Evolutionary conservation across 768 basidiomycete species (phyloP).

Genomic region (Leccinum uliginosum): DNA sequence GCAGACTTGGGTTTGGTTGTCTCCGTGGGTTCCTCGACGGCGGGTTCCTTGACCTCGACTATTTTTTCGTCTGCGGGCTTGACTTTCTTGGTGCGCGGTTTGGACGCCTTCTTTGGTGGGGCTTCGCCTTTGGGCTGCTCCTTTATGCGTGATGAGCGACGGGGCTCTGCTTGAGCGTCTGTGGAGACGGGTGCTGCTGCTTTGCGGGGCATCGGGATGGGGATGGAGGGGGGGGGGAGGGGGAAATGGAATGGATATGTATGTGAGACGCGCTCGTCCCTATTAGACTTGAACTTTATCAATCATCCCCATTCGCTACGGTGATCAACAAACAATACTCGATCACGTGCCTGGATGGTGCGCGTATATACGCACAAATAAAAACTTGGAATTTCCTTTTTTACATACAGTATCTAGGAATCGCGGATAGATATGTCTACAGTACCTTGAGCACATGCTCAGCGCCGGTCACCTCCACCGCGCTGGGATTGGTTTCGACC

Average conservation of each 20-base stretch:
- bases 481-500: conserved; percentile 12
- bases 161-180: conserved; percentile 42
- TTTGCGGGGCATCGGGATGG: conserved; percentile 62
- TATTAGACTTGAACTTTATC: conserved; percentile 33
- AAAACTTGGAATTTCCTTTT: neutral
- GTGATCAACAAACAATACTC: conserved; percentile 34
- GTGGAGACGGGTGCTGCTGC: conserved; percentile 44
- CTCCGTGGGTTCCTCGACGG: conserved; percentile 25
- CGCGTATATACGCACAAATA: conserved; percentile 32
- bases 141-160: conserved; percentile 74
- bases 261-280: conserved; percentile 30
- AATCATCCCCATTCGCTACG: conserved; percentile 10
- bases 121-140: conserved; percentile 55
- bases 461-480: conserved; percentile 9
- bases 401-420: neutral
- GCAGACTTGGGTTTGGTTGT: conserved; percentile 42
- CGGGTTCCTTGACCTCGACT: conserved; percentile 36
- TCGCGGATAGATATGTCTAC: conserved; percentile 3
- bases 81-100: conserved; percentile 51
- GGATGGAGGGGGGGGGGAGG: neutral
- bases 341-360: conserved; percentile 27
- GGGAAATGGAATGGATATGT: conserved; percentile 1
- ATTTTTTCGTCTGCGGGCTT: conserved; percentile 42
- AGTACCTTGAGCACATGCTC: conserved; percentile 11
- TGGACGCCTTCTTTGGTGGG: conserved; percentile 56